Evolutionary conservation across 2,329 filamentous ascomycete genomes (phyloP).

Genomic region (Phaeosphaeriaceae sp.): DNA sequence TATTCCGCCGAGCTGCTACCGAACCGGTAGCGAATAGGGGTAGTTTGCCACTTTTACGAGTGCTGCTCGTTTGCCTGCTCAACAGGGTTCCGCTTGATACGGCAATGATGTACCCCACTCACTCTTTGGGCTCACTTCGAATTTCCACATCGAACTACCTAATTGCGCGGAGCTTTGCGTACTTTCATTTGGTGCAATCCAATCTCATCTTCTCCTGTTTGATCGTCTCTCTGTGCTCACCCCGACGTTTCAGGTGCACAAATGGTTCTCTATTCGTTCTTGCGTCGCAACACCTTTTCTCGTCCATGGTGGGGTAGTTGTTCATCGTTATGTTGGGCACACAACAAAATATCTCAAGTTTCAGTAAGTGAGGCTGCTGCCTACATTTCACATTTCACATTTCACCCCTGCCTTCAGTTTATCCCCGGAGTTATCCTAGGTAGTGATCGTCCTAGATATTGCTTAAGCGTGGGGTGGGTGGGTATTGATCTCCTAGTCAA

Average conservation of each 20-base stretch:
- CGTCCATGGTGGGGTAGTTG: conserved; percentile 1
- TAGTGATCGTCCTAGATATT: conserved; percentile 9
- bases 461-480: conserved; percentile 11
- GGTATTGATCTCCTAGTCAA: conserved; percentile 2
- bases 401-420: conserved; percentile 21
- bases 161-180: background rate
- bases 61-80: background rate
- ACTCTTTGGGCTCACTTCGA: conserved; percentile 7
- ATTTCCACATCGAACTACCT: conserved; percentile 8
- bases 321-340: background rate
- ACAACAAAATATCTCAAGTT: background rate
- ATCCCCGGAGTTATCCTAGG: conserved; percentile 6
- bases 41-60: conserved; percentile 10
- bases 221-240: conserved; percentile 12
- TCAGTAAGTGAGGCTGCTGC: conserved; percentile 3
- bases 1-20: conserved; percentile 2
- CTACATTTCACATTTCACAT: too few relatives aligned
- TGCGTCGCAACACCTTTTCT: background rate
- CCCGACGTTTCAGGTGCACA: background rate
- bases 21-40: conserved; percentile 8
- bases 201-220: conserved; percentile 20
- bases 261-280: too few relatives aligned
- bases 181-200: background rate
- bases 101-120: conserved; percentile 6
- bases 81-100: conserved; percentile 1